Percentiles rank a stretch among this genome's conserved stretches.
Conservation (phyloP, 2,329 filamentous ascomycete genomes). For the Metarhizium robertsii region DNA sequence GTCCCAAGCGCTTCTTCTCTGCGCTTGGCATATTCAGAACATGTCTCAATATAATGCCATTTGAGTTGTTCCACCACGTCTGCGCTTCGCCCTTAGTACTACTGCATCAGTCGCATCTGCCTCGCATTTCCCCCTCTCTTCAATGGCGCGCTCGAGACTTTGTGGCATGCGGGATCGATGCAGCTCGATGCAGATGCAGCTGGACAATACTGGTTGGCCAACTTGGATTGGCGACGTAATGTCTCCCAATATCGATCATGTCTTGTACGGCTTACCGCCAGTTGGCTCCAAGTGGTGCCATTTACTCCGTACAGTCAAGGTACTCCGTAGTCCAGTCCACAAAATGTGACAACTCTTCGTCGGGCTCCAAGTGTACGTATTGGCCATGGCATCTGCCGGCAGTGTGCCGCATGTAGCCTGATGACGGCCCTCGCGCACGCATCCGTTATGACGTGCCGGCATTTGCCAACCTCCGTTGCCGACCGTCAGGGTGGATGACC, state of each 20-base stretch:
- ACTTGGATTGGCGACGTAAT: background rate
- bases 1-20: too few species aligned
- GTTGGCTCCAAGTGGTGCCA: too few species aligned
- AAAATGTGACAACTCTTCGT: background rate
- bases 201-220: background rate
- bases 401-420: background rate
- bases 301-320: too few species aligned
- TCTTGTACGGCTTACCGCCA: too few species aligned
- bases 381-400: background rate
- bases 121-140: background rate
- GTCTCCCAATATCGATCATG: too few species aligned
- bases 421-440: too few species aligned
- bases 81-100: too few species aligned
- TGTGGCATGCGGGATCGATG: background rate
- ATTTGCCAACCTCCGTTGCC: constrained; percentile 6
- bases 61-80: too few species aligned
- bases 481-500: background rate
- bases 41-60: background rate
- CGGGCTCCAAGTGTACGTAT: background rate
- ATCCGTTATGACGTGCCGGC: constrained; percentile 2
- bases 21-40: too few species aligned
- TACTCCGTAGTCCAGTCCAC: too few species aligned
- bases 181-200: background rate
- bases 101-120: too few species aligned
- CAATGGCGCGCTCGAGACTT: background rate